Evolutionary conservation across 2,329 filamentous ascomycete species (phyloP), one percentile per base, ranked within the genome.

Genomic region (Trichoderma aggressivum): DNA sequence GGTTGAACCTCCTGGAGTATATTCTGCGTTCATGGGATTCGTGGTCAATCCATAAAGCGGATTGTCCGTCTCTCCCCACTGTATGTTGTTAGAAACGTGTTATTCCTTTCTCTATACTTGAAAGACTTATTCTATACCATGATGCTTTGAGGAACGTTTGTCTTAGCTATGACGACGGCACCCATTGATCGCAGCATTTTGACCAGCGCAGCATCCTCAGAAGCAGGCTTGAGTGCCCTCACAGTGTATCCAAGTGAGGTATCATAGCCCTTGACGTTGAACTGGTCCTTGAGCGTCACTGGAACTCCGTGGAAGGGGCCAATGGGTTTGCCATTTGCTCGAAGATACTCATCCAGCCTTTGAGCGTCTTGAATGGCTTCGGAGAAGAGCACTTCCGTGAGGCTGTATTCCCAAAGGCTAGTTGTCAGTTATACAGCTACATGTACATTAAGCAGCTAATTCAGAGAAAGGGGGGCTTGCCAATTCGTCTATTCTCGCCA

Each of bases 231-330:
- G 68, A 86, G 85, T 0, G 86, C 82, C 60, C 81, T 80, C 10
- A 81, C 82, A 2, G 88, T 85, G 73, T 90, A 90, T 7, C 89
- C 89, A 4, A 90, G 78, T 0, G 89, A 89, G 0, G 85, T 85
- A 67, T 90, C 87, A 4, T 84, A 77, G 2, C 86, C 88, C 71
- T 85, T 85, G 55, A 91, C 81, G 28, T 90, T 85, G 78, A 90
- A 91, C 16, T 88, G 87, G 65, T 91, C 89, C 76, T 91, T 91
- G 0, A 78, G 8, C 1, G 75, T 77, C 3, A 78, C 53, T 0
- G 75, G 75, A 1, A 78, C 26, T 1, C 77, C 77, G 0, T 76
- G 76, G 0, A 78, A 62, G 0, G 77, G 75, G 0, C 75, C 73
- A 10, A 62, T 28, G n/a, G 24, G 59, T 34, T 43, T 62, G 8